phyloP scores from a whole-genome alignment of 768 basidiomycete genomes.

The Trametes sanguinea region DNA sequence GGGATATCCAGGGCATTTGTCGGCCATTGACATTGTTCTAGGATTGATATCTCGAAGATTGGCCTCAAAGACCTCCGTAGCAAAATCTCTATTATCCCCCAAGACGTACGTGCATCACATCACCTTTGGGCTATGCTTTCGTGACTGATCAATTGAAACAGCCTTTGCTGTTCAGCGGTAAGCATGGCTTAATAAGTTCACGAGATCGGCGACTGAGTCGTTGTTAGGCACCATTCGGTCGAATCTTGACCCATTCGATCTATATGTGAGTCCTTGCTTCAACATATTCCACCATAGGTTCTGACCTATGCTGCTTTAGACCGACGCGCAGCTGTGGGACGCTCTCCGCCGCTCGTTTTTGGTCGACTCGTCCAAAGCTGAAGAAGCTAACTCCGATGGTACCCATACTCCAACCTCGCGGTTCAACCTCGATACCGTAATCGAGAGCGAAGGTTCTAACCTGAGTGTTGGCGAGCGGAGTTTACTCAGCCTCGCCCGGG shows the following conservation, averaged over 20 bases:
- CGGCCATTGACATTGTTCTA: slow-evolving; percentile 20
- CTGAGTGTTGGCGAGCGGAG: slow-evolving; percentile 50
- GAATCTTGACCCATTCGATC: slow-evolving; percentile 53
- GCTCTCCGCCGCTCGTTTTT: slow-evolving; percentile 67
- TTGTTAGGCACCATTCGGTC: slow-evolving; percentile 53
- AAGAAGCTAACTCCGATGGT: slow-evolving; percentile 14
- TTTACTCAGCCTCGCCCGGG: slow-evolving; percentile 54
- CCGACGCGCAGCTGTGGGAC: slow-evolving; percentile 66
- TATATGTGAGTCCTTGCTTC: slow-evolving; percentile 47
- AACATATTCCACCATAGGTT: too few relatives aligned
- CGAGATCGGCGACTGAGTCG: neutral
- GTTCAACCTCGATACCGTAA: slow-evolving; percentile 51
- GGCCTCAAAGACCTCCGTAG: slow-evolving; percentile 64
- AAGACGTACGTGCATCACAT: slow-evolving; percentile 49
- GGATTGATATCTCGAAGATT: slow-evolving; percentile 67
- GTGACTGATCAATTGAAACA: slow-evolving; percentile 28
- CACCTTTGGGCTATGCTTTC: neutral
- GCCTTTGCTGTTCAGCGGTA: slow-evolving; percentile 60
- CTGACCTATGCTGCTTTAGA: slow-evolving; percentile 4
- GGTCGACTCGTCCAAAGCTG: slow-evolving; percentile 34
- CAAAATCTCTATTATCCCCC: slow-evolving; percentile 66
- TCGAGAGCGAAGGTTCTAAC: slow-evolving; percentile 57
- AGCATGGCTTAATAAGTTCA: slow-evolving; percentile 25
- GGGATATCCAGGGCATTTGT: too few relatives aligned
- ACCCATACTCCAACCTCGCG: slow-evolving; percentile 32